Evolutionary conservation across 208 protist genomes (phyloP).

Genomic region (Trypanosoma scelopori): DNA sequence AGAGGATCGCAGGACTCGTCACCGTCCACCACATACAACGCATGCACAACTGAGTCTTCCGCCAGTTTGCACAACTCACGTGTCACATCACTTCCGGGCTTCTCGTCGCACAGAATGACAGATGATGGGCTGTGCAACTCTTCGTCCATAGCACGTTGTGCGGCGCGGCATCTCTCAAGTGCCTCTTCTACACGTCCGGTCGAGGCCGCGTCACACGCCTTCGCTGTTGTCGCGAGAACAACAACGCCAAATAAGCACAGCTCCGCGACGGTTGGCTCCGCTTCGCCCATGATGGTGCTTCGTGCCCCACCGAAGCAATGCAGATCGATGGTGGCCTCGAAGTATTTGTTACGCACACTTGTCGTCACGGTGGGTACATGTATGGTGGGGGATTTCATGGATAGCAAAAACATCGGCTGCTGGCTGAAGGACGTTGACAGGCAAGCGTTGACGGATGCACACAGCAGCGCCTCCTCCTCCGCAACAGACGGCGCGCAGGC

Average conservation of each 20-base stretch:
- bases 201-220: neutral
- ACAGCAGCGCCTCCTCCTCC: constrained; percentile 45
- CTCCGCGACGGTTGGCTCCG: constrained; percentile 4
- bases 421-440: neutral
- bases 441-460: constrained; percentile 13
- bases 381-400: constrained; percentile 6
- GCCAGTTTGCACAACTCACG: constrained; percentile 10
- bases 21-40: constrained; percentile 24
- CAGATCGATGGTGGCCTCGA: constrained; percentile 30
- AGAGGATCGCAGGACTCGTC: constrained; percentile 15
- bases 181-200: neutral
- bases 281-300: neutral
- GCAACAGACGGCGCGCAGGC: constrained; percentile 23
- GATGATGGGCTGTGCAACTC: neutral
- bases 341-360: constrained; percentile 34
- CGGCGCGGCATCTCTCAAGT: constrained; percentile 8
- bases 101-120: constrained; percentile 3
- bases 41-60: neutral
- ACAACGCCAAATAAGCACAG: constrained; percentile 20
- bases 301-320: constrained; percentile 25
- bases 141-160: neutral
- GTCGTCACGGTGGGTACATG: neutral
- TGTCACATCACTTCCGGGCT: constrained; percentile 7
- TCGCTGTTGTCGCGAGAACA: constrained; percentile 20
- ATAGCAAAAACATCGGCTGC: neutral